Evolutionary conservation across 495 filamentous ascomycete genomes (phyloP), one percentile per base, ranked within the genome.

Genomic region (Elasticomyces elasticus): DNA sequence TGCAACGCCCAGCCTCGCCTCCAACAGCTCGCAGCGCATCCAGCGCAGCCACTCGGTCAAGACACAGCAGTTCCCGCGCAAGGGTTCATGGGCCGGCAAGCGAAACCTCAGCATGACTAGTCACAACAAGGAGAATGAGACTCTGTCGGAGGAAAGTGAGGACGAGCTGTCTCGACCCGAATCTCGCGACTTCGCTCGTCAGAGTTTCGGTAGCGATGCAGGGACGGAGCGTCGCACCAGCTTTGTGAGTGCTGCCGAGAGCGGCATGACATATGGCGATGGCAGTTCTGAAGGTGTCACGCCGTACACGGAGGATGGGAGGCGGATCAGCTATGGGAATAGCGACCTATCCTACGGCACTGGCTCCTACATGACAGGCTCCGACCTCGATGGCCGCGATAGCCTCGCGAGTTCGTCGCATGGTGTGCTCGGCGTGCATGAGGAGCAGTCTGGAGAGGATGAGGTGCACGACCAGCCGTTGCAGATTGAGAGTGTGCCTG

Each of bases 31-130:
- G 58, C 49, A 31, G 51, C 62, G 51, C 28, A 59, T 85, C 50
- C 82, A 85, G 64, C 79, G 84, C 43, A 85, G 82, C 60, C 81
- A 87, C 55, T 85, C 82, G 20, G 79, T 86, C 57, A 84, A 81
- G 60, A 86, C 80, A 20, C 74, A 80, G 28, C 42, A 20, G 13
- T 56, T 60, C 51, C 22, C 76, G 20, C 77, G 88, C 50, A 95
- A 95, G 70, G 68, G 75, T 13, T 86, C 84, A 43, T 94, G 89
- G 90, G 77, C 45, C 10, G 77, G 74, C 13, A 76, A 60, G 12
- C 59, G 74, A 27, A 72, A 69, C 13, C 55, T 62, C 9, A 63
- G 60, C 64, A 69, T 53, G 45, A 15, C 54, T 5, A 70, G 24
- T 35, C 68, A 72, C 7, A 76, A 84, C 65, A 83, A 83, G 58